These are phyloP conservation scores for Litsea cubeba DNA, from an alignment of 164 flowering plant species.

Conservation along the genomic window DNA sequence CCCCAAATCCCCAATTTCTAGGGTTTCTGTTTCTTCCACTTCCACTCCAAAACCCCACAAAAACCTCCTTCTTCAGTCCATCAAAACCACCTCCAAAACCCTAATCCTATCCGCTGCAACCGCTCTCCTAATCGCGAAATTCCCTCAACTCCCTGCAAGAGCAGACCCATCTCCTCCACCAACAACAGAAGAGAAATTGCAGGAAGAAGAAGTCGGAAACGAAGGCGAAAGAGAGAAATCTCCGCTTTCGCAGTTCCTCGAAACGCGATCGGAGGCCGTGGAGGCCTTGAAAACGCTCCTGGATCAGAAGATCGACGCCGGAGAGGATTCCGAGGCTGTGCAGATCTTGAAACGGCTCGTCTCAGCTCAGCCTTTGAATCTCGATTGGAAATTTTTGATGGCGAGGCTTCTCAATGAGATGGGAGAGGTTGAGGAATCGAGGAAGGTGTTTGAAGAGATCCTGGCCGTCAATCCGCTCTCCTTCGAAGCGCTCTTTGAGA, in stretches of 20 bases:
- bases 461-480: slow-evolving; percentile 51
- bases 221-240: slow-evolving; percentile 10
- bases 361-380: slow-evolving; percentile 45
- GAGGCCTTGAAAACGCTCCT: slow-evolving; percentile 47
- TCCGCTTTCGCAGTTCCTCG: slow-evolving; percentile 43
- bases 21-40: slow-evolving; percentile 5
- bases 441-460: slow-evolving; percentile 65
- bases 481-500: slow-evolving; percentile 74
- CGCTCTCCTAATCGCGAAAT: slow-evolving; percentile 24
- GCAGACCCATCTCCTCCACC: slow-evolving; percentile 32
- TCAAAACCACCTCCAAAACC: slow-evolving; percentile 28
- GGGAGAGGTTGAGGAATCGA: slow-evolving; percentile 47
- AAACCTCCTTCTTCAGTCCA: slow-evolving; percentile 12
- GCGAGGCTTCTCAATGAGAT: slow-evolving; percentile 58
- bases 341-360: slow-evolving; percentile 37
- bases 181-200: slow-evolving; percentile 14
- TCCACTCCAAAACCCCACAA: neutral
- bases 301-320: slow-evolving; percentile 53
- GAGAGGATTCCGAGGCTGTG: slow-evolving; percentile 65
- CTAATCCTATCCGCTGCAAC: slow-evolving; percentile 35
- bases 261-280: slow-evolving; percentile 43
- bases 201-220: slow-evolving; percentile 2
- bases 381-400: slow-evolving; percentile 62
- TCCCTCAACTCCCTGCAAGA: slow-evolving; percentile 30
- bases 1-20: slow-evolving; percentile 1